A percentile compares a stretch with the other conserved stretches of the same genome.
Evolutionary conservation across 768 basidiomycete species (phyloP).

Genomic region (Xerocomus potaroensis): DNA sequence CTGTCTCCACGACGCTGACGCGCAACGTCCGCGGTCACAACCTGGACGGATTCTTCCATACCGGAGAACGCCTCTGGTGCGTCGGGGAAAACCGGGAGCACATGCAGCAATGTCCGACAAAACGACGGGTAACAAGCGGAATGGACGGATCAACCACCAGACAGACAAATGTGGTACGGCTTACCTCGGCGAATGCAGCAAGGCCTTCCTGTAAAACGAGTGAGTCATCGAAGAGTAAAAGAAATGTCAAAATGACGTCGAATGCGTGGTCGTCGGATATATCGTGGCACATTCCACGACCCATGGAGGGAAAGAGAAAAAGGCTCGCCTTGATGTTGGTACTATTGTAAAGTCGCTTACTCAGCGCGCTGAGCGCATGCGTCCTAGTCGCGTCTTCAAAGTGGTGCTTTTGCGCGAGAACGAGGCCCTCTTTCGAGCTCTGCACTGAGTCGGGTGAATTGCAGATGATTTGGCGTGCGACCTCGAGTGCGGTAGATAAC

Average conservation of each 20-base stretch:
- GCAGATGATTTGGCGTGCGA: conserved; percentile 53
- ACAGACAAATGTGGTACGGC: conserved; percentile 6
- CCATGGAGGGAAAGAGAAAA: too few relatives aligned
- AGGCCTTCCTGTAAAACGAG: conserved; percentile 56
- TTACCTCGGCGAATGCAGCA: conserved; percentile 52
- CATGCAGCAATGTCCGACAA: not conserved
- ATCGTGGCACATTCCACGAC: too few relatives aligned
- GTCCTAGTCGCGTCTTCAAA: conserved; percentile 46
- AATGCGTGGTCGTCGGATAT: not conserved
- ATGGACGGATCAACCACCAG: not conserved
- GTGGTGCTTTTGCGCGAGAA: conserved; percentile 50
- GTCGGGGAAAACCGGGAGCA: conserved; percentile 8
- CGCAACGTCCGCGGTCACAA: conserved; percentile 8
- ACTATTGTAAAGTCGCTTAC: conserved; percentile 52
- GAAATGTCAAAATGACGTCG: not conserved
- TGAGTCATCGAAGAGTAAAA: conserved; percentile 13
- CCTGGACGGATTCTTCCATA: conserved; percentile 18
- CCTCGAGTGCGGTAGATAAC: conserved; percentile 54
- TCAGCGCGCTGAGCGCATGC: conserved; percentile 44
- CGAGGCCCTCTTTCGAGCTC: conserved; percentile 65
- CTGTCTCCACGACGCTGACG: too few relatives aligned
- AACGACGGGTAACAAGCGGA: not conserved
- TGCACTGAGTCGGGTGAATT: conserved; percentile 82
- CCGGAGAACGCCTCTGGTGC: conserved; percentile 17
- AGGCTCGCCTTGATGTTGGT: conserved; percentile 62